Evolutionary conservation across 2,329 filamentous ascomycete genomes (phyloP).

Genomic region (Fusarium sp.): DNA sequence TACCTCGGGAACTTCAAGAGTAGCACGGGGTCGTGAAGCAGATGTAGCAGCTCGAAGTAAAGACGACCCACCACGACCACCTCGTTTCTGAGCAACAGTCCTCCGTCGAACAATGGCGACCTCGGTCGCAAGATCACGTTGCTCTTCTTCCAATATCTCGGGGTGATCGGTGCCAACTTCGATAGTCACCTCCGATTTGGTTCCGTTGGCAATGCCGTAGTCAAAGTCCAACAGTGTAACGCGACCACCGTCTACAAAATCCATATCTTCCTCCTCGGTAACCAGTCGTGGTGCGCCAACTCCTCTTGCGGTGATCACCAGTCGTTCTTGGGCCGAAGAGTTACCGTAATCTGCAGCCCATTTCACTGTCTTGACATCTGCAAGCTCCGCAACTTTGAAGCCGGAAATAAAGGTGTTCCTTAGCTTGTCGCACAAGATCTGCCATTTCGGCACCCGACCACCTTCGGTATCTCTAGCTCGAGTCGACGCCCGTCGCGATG

Average conservation of each 20-base stretch:
- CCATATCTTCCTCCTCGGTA: slow-evolving; percentile 76
- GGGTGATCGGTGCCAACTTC: slow-evolving; percentile 78
- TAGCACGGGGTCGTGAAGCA: slow-evolving; percentile 45
- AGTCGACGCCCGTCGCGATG: slow-evolving; percentile 49
- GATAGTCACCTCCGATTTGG: slow-evolving; percentile 69
- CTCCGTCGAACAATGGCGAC: slow-evolving; percentile 81
- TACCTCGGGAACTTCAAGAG: slow-evolving; percentile 49
- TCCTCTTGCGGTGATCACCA: slow-evolving; percentile 79
- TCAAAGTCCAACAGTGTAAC: slow-evolving; percentile 80
- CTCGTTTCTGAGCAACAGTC: slow-evolving; percentile 73
- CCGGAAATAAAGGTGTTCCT: slow-evolving; percentile 79
- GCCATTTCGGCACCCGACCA: slow-evolving; percentile 71
- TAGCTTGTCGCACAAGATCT: slow-evolving; percentile 73
- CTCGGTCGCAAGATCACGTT: slow-evolving; percentile 78
- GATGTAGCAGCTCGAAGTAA: slow-evolving; percentile 63
- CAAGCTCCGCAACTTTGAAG: slow-evolving; percentile 70
- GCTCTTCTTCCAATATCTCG: slow-evolving; percentile 77
- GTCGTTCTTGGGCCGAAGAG: slow-evolving; percentile 62
- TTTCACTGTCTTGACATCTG: slow-evolving; percentile 74
- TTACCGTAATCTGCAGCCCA: slow-evolving; percentile 72
- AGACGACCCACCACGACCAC: slow-evolving; percentile 53
- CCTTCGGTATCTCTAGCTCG: slow-evolving; percentile 46
- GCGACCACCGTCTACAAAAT: slow-evolving; percentile 82
- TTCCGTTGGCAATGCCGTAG: slow-evolving; percentile 67
- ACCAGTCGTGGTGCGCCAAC: slow-evolving; percentile 67